A percentile compares a stretch with the other conserved stretches of the same genome.
phyloP scores from a whole-genome alignment of 768 basidiomycete genomes.

The Glaciozyma martinii region DNA sequence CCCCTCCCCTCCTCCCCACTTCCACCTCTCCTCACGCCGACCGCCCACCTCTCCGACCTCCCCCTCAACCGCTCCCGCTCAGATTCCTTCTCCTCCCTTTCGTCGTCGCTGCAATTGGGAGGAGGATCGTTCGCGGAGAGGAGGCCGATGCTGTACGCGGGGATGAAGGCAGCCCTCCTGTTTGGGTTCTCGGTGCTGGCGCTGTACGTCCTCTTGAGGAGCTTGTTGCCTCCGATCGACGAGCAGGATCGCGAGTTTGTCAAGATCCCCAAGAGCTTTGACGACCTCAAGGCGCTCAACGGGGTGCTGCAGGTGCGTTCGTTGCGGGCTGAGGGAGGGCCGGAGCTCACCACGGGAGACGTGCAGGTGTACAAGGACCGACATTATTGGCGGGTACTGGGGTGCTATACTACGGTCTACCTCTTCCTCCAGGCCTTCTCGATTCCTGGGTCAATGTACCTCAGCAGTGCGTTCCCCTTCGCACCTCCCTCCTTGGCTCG shows the following conservation, averaged over 20 bases:
- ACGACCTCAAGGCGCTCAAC: slow-evolving; percentile 74
- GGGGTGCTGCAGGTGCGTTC: slow-evolving; percentile 53
- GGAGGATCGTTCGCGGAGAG: slow-evolving; percentile 14
- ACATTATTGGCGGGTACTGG: slow-evolving; percentile 71
- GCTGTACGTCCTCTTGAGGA: slow-evolving; percentile 68
- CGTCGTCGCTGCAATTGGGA: slow-evolving; percentile 15
- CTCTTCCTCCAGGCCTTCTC: slow-evolving; percentile 95
- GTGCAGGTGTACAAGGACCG: slow-evolving; percentile 70
- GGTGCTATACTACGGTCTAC: slow-evolving; percentile 82
- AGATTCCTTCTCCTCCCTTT: slow-evolving; percentile 16
- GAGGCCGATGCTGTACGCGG: slow-evolving; percentile 63
- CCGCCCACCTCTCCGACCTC: no score
- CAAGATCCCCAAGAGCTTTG: slow-evolving; percentile 78
- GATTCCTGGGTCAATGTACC: slow-evolving; percentile 93
- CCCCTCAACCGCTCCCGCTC: neutral
- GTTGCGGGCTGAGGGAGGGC: no score
- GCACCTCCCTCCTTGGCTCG: no score
- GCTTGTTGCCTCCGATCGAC: slow-evolving; percentile 41
- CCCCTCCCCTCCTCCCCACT: neutral
- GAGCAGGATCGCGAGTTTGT: slow-evolving; percentile 68
- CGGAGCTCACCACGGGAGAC: slow-evolving; percentile 13
- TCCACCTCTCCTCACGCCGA: no score
- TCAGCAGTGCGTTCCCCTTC: slow-evolving; percentile 49
- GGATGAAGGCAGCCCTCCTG: slow-evolving; percentile 70
- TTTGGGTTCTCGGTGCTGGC: slow-evolving; percentile 61